Percentiles rank a stretch among this genome's conserved stretches.
Conservation (phyloP, 2,329 filamentous ascomycete species). For the Epichloe scottii region DNA sequence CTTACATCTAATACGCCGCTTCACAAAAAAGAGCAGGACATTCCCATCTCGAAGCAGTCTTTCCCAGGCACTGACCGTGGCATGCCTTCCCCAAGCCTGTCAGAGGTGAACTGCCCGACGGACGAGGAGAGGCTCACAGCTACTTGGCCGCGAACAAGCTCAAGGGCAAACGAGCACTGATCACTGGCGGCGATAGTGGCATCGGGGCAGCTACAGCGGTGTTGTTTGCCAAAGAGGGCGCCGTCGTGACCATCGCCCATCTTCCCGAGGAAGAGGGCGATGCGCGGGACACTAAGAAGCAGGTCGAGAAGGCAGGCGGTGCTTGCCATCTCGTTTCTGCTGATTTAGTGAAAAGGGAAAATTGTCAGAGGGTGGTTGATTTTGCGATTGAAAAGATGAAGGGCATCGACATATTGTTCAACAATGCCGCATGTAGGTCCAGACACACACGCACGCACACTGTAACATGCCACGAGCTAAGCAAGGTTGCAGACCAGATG, state of each 20-base stretch:
- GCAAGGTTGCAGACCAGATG: conserved; percentile 31
- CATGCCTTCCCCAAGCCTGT: conserved; percentile 10
- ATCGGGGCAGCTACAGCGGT: conserved; percentile 49
- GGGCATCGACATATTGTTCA: conserved; percentile 59
- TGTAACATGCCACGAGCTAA: not conserved
- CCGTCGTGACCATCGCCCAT: conserved; percentile 60
- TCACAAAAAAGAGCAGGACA: conserved; percentile 41
- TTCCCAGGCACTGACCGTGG: conserved; percentile 12
- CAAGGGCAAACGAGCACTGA: conserved; percentile 60
- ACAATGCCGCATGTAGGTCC: conserved; percentile 55
- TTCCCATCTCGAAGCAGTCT: conserved; percentile 10
- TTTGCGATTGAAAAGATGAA: conserved; percentile 53
- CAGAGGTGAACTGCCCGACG: conserved; percentile 3
- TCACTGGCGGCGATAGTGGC: conserved; percentile 53
- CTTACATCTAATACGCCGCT: not conserved
- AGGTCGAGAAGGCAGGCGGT: conserved; percentile 53
- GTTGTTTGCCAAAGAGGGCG: conserved; percentile 71
- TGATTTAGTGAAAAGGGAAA: conserved; percentile 52
- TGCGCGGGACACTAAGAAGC: conserved; percentile 59
- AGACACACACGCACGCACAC: too few species aligned
- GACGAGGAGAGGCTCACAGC: conserved; percentile 39
- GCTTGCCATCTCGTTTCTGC: conserved; percentile 52
- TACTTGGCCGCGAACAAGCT: conserved; percentile 71
- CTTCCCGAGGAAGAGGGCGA: conserved; percentile 65
- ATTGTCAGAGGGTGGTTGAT: conserved; percentile 57